Base-by-base conservation (phyloP, 495 filamentous ascomycete species). In the Tuber aestivum region DNA sequence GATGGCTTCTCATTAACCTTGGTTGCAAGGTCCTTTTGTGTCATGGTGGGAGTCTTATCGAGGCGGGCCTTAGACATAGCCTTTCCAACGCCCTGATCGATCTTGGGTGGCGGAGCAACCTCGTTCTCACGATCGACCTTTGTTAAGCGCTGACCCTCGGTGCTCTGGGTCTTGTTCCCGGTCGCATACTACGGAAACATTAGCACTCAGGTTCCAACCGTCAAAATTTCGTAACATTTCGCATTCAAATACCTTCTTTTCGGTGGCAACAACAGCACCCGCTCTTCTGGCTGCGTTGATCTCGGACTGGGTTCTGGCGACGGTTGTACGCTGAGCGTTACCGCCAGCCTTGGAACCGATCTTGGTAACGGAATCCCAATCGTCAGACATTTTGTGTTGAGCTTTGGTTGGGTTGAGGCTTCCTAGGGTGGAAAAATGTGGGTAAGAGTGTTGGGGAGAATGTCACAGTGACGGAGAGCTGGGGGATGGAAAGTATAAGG, bases 71-170 rank as follows among this genome's bases (percentile, higher is more conserved):
- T 87, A 79, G 89, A 88, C 88, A 99, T 97, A 38, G 91, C 93
- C 75, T 92, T 88, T 77, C 92, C 94, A 76, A 98, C 93, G 72
- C 89, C 86, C 77, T 86, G 84, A 80, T 94, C 93, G 70, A 97
- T 88, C 73, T 93, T 97, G 85, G 94, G 94, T 80, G 94, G 94
- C 87, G 97, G 97, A 84, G 97, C 90, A 86, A 97, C 97, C 84
- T 97, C 95, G 88, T 98, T 96, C 84, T 90, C 89, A 81, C 95
- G 95, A 88, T 98, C 95, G 84, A 99, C 94, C 88, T 97, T 99
- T 69, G 95, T 98, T 72, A 98, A 88, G 83, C 92, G 94, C 85
- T 99, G 95, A 82, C 95, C 95, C 87, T 98, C 95, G 77, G 80
- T 83, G 27, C 71, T 72, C 42, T 76, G 80, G 37, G 70, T 41